Conservation (phyloP, 2,329 filamentous ascomycete species). For the Epicoccum nigrum region DNA sequence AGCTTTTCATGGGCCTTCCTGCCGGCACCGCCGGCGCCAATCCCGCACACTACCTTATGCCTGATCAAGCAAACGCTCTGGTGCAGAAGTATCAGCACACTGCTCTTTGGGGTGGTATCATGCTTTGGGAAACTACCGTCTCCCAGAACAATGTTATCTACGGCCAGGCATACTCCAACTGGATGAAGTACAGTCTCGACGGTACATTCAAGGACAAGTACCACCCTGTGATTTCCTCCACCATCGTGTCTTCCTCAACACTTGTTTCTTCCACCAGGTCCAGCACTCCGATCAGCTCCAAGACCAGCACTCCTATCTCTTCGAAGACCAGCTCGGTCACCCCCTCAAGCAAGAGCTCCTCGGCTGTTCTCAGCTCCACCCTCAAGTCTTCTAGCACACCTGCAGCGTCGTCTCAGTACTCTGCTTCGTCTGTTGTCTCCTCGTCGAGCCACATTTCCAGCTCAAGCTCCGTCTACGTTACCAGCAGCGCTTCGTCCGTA, state of each 20-base stretch:
- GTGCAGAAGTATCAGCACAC: slow-evolving; percentile 46
- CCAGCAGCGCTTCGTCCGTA: slow-evolving; percentile 2
- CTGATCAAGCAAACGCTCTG: slow-evolving; percentile 53
- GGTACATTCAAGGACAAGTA: slow-evolving; percentile 30
- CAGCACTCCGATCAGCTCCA: slow-evolving; percentile 6
- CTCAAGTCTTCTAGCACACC: slow-evolving; percentile 9
- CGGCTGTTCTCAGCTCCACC: slow-evolving; percentile 5
- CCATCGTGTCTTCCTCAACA: slow-evolving; percentile 9
- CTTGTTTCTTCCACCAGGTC: slow-evolving; percentile 8
- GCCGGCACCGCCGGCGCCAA: slow-evolving; percentile 34
- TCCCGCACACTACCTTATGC: slow-evolving; percentile 54
- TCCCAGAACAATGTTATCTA: slow-evolving; percentile 55
- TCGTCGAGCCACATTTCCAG: neutral
- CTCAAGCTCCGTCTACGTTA: slow-evolving; percentile 2
- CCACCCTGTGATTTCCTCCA: slow-evolving; percentile 22
- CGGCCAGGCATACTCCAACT: slow-evolving; percentile 53
- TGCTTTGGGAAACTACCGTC: slow-evolving; percentile 64
- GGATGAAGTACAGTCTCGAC: slow-evolving; percentile 53
- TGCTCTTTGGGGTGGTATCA: slow-evolving; percentile 62
- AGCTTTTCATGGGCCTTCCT: slow-evolving; percentile 61
- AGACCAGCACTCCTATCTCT: slow-evolving; percentile 4
- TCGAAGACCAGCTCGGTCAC: slow-evolving; percentile 4
- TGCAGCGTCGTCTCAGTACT: slow-evolving; percentile 3
- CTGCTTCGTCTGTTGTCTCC: neutral
- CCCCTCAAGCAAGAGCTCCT: slow-evolving; percentile 7